Conservation (phyloP, 2,329 filamentous ascomycete genomes). For the Xylariaceae sp. region DNA sequence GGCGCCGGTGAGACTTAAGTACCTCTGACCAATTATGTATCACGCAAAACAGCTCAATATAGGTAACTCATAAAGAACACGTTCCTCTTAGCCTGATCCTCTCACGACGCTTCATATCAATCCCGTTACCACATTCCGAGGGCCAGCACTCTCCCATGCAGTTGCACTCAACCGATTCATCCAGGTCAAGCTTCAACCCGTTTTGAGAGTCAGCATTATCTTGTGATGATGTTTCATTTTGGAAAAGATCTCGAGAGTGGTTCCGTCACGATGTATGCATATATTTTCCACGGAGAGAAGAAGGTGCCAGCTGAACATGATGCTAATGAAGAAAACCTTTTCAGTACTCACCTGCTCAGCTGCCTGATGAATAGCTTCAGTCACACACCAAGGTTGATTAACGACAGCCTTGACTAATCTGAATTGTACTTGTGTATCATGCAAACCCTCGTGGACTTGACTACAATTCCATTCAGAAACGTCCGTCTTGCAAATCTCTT, state of each 20-base stretch:
- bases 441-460: conserved; percentile 4
- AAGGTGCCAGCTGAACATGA: too few species aligned
- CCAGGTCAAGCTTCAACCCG: not conserved
- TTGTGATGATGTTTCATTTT: not conserved
- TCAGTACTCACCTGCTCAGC: not conserved
- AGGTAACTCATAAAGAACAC: not conserved
- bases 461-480: conserved; percentile 5
- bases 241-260: too few species aligned
- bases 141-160: conserved; percentile 13
- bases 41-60: too few species aligned
- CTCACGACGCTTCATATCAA: not conserved
- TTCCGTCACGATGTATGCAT: too few species aligned
- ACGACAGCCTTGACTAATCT: conserved; percentile 4
- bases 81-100: not conserved
- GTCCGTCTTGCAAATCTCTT: conserved; percentile 5
- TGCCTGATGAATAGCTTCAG: conserved; percentile 5
- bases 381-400: conserved; percentile 11
- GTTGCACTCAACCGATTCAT: conserved; percentile 8
- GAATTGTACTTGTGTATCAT: conserved; percentile 10
- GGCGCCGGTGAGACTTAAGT: not conserved
- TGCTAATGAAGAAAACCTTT: too few species aligned
- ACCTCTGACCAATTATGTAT: too few species aligned
- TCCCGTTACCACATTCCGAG: conserved; percentile 1
- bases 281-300: too few species aligned
- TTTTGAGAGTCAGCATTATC: too few species aligned